These are phyloP conservation scores for Hypholoma fasciculare DNA, from an alignment of 768 basidiomycete genomes.

Conservation along the genomic window DNA sequence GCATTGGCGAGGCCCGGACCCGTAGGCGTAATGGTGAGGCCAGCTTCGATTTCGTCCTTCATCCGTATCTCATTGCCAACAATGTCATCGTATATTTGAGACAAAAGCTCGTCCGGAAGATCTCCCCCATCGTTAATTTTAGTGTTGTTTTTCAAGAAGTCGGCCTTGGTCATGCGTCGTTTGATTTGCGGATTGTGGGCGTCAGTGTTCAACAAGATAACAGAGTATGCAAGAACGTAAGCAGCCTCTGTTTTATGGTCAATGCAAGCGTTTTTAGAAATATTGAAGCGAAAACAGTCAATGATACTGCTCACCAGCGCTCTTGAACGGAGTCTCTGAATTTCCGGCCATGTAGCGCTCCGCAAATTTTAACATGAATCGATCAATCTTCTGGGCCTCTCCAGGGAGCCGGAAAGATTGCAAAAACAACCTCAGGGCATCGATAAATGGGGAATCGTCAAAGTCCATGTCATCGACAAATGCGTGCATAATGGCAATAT, in stretches of 20 bases:
- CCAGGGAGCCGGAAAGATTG: slow-evolving; percentile 97
- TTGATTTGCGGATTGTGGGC: slow-evolving; percentile 95
- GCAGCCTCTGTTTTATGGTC: slow-evolving; percentile 66
- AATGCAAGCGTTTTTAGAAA: neutral
- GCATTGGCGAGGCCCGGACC: slow-evolving; percentile 80
- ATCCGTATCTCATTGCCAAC: slow-evolving; percentile 92
- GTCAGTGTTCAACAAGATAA: slow-evolving; percentile 96
- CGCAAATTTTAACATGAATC: slow-evolving; percentile 98
- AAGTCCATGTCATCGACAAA: slow-evolving; percentile 95
- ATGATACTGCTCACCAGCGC: slow-evolving; percentile 67
- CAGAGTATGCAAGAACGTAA: slow-evolving; percentile 93
- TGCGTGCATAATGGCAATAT: slow-evolving; percentile 95
- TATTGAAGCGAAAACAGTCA: neutral
- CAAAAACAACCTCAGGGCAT: slow-evolving; percentile 86
- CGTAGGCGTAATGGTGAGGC: slow-evolving; percentile 37
- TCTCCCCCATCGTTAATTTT: slow-evolving; percentile 93
- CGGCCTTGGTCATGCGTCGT: slow-evolving; percentile 87
- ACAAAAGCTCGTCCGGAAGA: slow-evolving; percentile 84
- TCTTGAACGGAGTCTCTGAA: slow-evolving; percentile 81
- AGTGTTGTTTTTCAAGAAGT: slow-evolving; percentile 93
- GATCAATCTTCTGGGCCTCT: slow-evolving; percentile 97
- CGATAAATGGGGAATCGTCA: slow-evolving; percentile 76
- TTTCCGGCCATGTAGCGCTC: slow-evolving; percentile 95
- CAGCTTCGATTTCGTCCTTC: slow-evolving; percentile 92
- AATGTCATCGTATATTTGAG: slow-evolving; percentile 87